Percentiles rank a stretch among this genome's conserved stretches.
Conservation (phyloP, 305 asterid genomes). For the Rubia peregrina region DNA sequence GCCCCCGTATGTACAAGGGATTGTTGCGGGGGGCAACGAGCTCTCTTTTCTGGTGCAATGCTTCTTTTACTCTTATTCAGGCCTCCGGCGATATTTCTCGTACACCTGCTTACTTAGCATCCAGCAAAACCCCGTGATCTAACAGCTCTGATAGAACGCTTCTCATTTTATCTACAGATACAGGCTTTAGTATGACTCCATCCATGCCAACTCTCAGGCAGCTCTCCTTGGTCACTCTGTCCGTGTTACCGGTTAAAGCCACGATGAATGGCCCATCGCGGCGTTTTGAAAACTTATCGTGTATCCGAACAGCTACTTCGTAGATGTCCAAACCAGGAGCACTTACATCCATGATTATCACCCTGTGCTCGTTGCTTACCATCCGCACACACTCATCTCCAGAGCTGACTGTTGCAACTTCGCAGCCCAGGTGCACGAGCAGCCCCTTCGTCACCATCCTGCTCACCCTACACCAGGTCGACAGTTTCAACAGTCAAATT, state of each 20-base stretch:
- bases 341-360: constrained; percentile 63
- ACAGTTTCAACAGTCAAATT: constrained; percentile 1
- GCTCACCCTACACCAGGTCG: constrained; percentile 50
- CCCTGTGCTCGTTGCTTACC: constrained; percentile 59
- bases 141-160: constrained; percentile 65
- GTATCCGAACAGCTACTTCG: constrained; percentile 54
- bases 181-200: constrained; percentile 75
- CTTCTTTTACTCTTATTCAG: neutral
- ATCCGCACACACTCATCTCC: constrained; percentile 75
- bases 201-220: constrained; percentile 82
- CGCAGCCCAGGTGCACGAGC: constrained; percentile 80
- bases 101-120: constrained; percentile 25
- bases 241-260: constrained; percentile 66
- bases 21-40: too few species aligned
- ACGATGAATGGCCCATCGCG: constrained; percentile 59
- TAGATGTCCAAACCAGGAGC: constrained; percentile 52
- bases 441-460: constrained; percentile 85
- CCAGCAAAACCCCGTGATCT: constrained; percentile 55
- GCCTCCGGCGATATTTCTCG: neutral
- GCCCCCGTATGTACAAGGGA: neutral
- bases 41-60: too few species aligned
- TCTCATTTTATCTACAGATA: constrained; percentile 86
- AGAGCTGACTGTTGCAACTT: constrained; percentile 61
- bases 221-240: constrained; percentile 58
- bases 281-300: constrained; percentile 58